These are phyloP conservation scores for Ophiostoma ips DNA, from an alignment of 2,329 filamentous ascomycete genomes.

Conservation along the genomic window DNA sequence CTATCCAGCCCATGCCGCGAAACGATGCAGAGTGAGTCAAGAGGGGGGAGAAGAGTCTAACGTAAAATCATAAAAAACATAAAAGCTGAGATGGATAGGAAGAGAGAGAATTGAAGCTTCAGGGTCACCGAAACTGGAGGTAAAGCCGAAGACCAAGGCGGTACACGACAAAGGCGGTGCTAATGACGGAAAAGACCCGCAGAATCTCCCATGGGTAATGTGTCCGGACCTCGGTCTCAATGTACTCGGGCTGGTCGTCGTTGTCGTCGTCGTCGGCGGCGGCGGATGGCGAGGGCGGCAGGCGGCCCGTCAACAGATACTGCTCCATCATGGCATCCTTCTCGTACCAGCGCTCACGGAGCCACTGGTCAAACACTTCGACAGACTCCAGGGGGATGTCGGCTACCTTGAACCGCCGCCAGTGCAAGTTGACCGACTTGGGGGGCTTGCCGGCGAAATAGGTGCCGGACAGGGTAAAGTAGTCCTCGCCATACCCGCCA, in stretches of 20 bases:
- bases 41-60: neutral
- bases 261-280: slow-evolving; percentile 19
- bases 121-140: neutral
- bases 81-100: neutral
- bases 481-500: slow-evolving; percentile 75
- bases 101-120: neutral
- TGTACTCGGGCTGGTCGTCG: slow-evolving; percentile 22
- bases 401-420: slow-evolving; percentile 68
- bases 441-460: slow-evolving; percentile 82
- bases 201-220: slow-evolving; percentile 40
- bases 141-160: neutral
- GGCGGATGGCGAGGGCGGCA: slow-evolving; percentile 51
- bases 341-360: slow-evolving; percentile 75
- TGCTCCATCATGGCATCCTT: slow-evolving; percentile 83
- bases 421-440: slow-evolving; percentile 94
- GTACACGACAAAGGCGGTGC: slow-evolving; percentile 7
- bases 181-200: slow-evolving; percentile 36
- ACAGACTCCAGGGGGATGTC: slow-evolving; percentile 68
- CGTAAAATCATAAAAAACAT: neutral
- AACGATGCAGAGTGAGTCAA: neutral
- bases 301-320: slow-evolving; percentile 62
- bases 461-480: slow-evolving; percentile 74
- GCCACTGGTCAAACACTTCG: slow-evolving; percentile 69
- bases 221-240: slow-evolving; percentile 46
- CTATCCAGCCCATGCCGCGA: too few relatives aligned